Evolutionary conservation across 2,329 filamentous ascomycete species (phyloP), one percentile per base, ranked within the genome.

Genomic region (Epichloe glyceriae): DNA sequence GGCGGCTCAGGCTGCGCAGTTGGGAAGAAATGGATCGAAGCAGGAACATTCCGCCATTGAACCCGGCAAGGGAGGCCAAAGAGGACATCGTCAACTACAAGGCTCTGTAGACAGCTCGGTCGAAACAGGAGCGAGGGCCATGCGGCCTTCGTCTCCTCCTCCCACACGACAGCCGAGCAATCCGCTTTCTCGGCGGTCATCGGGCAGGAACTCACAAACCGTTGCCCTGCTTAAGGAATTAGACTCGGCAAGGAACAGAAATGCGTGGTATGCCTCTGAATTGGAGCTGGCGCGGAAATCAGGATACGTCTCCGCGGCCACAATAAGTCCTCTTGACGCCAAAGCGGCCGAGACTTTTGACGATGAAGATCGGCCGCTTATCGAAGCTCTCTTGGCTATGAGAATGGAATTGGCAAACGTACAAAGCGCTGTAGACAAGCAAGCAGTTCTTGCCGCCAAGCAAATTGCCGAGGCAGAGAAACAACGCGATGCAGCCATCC

Each of bases 211-310:
- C 61, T 74, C 79, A 7, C 81, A 85, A 57, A 84, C 85, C 1
- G 85, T 87, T 55, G 82, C 86, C 0, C 67, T 96, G 12, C 74
- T 88, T 14, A 91, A 93, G 63, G 93, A 98, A 63, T 74, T 98
- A 2, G 91, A 98, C 63, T 76, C 82, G 8, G 78, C 84, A 3
- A 87, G 88, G 60, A 93, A 85, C 61, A 81, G 86, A 48, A 97
- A 95, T 67, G 91, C 91, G 0, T 98, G 93, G 93, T 96, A 95
- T 66, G 88, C 89, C 7, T 96, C 91, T 0, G 93, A 98, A 67
- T 74, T 98, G 44, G 88, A 95, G 52, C 73, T 98, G 55, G 94
- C 93, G 6, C 82, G 86, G 47, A 95, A 95, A 67, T 81, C 88
- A 40, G 93, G 93, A 5, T 98, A 97, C 61, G 76, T 81, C 6